Evolutionary conservation across 2,329 filamentous ascomycete genomes (phyloP).

Genomic region (Rhynchosporium agropyri): DNA sequence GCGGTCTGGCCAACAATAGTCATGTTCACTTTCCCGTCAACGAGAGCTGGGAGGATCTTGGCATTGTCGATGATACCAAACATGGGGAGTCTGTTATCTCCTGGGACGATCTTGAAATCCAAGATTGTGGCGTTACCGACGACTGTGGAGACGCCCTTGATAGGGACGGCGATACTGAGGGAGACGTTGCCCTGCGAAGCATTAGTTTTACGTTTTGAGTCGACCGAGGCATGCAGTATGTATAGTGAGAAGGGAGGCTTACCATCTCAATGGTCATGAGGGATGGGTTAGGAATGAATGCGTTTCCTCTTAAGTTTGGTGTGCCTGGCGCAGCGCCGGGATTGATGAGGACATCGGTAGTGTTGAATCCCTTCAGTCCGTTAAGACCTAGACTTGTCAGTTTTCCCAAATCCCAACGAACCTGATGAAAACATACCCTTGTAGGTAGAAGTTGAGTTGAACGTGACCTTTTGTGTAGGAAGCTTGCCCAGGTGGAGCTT

Average conservation of each 20-base stretch:
- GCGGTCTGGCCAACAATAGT: slow-evolving; percentile 53
- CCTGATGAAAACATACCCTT: slow-evolving; percentile 48
- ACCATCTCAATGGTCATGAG: slow-evolving; percentile 56
- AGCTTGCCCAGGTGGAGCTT: slow-evolving; percentile 53
- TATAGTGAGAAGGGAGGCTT: slow-evolving; percentile 14
- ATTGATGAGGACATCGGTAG: slow-evolving; percentile 52
- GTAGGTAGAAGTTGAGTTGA: slow-evolving; percentile 59
- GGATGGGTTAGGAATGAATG: slow-evolving; percentile 62
- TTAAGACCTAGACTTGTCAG: slow-evolving; percentile 54
- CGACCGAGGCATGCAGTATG: too few relatives aligned
- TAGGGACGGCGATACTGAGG: slow-evolving; percentile 49
- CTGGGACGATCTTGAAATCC: slow-evolving; percentile 55
- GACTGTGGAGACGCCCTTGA: slow-evolving; percentile 38
- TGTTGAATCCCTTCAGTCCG: slow-evolving; percentile 53
- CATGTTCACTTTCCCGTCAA: slow-evolving; percentile 51
- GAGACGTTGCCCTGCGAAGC: slow-evolving; percentile 55
- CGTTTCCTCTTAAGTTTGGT: slow-evolving; percentile 56
- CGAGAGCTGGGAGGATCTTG: slow-evolving; percentile 39
- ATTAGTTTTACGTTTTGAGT: slow-evolving; percentile 1
- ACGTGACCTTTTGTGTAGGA: slow-evolving; percentile 53
- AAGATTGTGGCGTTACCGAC: slow-evolving; percentile 55
- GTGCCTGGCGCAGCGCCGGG: slow-evolving; percentile 46
- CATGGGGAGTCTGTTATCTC: slow-evolving; percentile 55
- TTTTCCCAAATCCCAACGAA: not conserved
- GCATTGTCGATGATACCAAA: slow-evolving; percentile 51